phyloP scores from a whole-genome alignment of 352 stramenopile genomes.

The Phytophthora parvispora region DNA sequence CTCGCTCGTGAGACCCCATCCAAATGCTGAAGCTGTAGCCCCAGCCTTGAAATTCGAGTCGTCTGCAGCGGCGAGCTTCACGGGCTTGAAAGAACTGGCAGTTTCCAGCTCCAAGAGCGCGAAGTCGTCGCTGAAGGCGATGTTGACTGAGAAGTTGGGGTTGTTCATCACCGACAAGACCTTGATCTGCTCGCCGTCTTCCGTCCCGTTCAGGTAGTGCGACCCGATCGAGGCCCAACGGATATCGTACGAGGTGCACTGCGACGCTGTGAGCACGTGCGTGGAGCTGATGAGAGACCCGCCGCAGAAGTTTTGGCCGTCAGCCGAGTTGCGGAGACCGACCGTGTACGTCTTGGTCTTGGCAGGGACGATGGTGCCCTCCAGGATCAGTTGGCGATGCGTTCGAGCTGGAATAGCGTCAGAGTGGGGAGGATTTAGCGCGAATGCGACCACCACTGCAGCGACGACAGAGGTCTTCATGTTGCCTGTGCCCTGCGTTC shows the following conservation, averaged over 20 bases:
- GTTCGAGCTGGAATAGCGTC: neutral
- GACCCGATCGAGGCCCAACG: neutral
- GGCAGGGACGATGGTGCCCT: neutral
- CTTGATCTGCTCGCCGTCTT: neutral
- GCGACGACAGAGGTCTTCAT: neutral
- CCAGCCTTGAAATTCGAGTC: conserved; percentile 26
- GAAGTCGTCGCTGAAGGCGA: conserved; percentile 17
- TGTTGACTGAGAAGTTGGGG: neutral
- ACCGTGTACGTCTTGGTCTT: neutral
- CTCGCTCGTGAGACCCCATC: conserved; percentile 6
- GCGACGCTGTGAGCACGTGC: neutral
- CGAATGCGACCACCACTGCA: neutral
- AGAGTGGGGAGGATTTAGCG: neutral
- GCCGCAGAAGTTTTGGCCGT: neutral
- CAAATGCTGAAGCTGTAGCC: conserved; percentile 24
- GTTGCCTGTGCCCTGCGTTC: neutral
- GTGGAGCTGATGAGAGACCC: neutral
- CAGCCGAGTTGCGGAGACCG: neutral
- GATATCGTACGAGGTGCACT: neutral
- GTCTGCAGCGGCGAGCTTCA: conserved; percentile 26
- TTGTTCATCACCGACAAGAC: neutral
- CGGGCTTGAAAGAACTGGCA: conserved; percentile 30
- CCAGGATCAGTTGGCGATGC: neutral
- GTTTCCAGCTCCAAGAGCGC: conserved; percentile 46
- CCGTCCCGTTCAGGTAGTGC: neutral